These are phyloP conservation scores for Dothideomycetes sp. DNA, from an alignment of 2,329 filamentous ascomycete genomes.

Conservation along the genomic window DNA sequence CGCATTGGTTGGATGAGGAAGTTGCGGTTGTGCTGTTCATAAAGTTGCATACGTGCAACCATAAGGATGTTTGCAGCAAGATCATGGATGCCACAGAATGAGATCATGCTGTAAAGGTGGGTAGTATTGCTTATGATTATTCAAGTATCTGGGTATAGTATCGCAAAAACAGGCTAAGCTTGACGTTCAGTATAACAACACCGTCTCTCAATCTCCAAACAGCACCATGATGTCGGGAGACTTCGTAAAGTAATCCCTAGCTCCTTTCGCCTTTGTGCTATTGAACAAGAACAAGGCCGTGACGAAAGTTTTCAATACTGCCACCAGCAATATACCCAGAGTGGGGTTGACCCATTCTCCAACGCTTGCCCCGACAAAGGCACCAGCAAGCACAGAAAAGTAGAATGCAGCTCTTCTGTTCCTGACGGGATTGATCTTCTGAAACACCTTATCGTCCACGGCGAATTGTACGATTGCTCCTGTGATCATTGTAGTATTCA, in stretches of 20 bases:
- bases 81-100: too few relatives aligned
- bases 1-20: too few relatives aligned
- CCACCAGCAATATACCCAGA: conserved; percentile 14
- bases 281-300: conserved; percentile 14
- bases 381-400: conserved; percentile 13
- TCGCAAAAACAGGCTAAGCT: too few relatives aligned
- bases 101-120: too few relatives aligned
- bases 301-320: conserved; percentile 13
- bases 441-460: conserved; percentile 14
- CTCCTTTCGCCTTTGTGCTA: not conserved
- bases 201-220: not conserved
- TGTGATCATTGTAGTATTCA: conserved; percentile 21
- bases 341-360: conserved; percentile 11
- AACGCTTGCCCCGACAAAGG: conserved; percentile 16
- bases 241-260: not conserved
- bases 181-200: too few relatives aligned
- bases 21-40: too few relatives aligned
- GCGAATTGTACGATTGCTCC: conserved; percentile 17
- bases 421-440: conserved; percentile 13
- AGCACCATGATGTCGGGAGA: not conserved
- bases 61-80: too few relatives aligned
- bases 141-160: too few relatives aligned
- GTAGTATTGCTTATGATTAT: too few relatives aligned
- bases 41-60: too few relatives aligned
- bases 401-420: conserved; percentile 16